Conservation (phyloP, 441 rosid species). For the Flueggea neowawraea region DNA sequence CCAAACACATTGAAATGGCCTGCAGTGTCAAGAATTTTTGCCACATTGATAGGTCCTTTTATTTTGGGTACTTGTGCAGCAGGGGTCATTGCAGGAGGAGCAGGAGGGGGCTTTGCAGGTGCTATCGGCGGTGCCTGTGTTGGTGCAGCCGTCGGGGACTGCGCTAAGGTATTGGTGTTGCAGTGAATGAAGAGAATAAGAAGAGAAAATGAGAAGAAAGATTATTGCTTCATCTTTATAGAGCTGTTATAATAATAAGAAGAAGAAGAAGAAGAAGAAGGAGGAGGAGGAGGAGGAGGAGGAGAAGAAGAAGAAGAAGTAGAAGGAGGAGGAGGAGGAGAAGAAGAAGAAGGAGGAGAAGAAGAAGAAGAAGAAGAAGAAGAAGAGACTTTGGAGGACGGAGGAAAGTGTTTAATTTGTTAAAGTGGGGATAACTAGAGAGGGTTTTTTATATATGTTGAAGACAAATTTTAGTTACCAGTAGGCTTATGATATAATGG, state of each 20-base stretch:
- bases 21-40: constrained; percentile 56
- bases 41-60: constrained; percentile 2
- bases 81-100: neutral
- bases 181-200: constrained; percentile 29
- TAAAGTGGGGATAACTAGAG: too few species aligned
- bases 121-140: constrained; percentile 17
- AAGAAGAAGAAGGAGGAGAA: too few species aligned
- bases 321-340: too few species aligned
- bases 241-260: neutral
- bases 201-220: constrained; percentile 14
- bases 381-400: too few species aligned
- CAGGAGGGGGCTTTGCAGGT: constrained; percentile 25
- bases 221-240: constrained; percentile 24
- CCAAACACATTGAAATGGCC: constrained; percentile 56
- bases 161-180: constrained; percentile 25
- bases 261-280: too few species aligned
- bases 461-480: too few species aligned
- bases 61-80: neutral
- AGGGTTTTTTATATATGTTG: too few species aligned
- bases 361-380: too few species aligned
- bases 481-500: too few species aligned
- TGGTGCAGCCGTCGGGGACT: constrained; percentile 14
- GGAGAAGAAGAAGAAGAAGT: too few species aligned
- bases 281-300: too few species aligned
- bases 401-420: too few species aligned